Percentiles rank a stretch among this genome's conserved stretches.
Evolutionary conservation across 257 asterid species (phyloP).

Genomic region (Nicotiana paniculata): DNA sequence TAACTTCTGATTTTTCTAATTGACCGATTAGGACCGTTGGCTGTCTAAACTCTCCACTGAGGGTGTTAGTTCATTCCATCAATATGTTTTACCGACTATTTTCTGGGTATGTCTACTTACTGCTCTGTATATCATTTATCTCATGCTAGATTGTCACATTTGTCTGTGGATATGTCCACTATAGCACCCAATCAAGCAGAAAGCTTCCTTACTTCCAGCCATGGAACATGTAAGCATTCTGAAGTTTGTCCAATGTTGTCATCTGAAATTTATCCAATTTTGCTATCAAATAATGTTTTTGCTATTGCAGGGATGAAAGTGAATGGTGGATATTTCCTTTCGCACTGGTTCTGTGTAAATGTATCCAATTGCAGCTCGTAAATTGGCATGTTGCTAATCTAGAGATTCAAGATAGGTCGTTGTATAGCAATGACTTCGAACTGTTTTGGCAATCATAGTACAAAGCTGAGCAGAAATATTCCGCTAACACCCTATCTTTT

Average conservation of each 20-base stretch:
- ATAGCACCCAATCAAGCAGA: constrained; percentile 57
- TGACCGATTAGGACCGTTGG: neutral
- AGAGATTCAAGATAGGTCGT: constrained; percentile 91
- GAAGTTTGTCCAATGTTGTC: neutral
- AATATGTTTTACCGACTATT: neutral
- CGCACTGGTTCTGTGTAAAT: constrained; percentile 76
- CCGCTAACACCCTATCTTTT: constrained; percentile 60
- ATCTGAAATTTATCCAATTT: neutral
- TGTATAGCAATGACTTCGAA: constrained; percentile 89
- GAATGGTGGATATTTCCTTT: constrained; percentile 99
- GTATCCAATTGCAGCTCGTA: constrained; percentile 79
- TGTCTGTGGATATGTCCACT: constrained; percentile 67
- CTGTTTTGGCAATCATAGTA: constrained; percentile 87
- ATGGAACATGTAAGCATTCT: constrained; percentile 75
- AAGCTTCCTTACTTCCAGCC: constrained; percentile 76
- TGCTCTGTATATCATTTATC: neutral
- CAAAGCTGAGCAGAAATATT: constrained; percentile 19
- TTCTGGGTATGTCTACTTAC: constrained; percentile 5
- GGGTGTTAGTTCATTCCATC: neutral
- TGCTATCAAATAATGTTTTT: neutral
- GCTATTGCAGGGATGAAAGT: constrained; percentile 80
- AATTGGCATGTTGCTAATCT: constrained; percentile 91
- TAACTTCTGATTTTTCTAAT: neutral
- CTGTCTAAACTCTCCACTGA: neutral
- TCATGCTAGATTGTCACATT: constrained; percentile 71